Base-by-base conservation (phyloP, 768 basidiomycete species). In the Tephrocybe sp. region DNA sequence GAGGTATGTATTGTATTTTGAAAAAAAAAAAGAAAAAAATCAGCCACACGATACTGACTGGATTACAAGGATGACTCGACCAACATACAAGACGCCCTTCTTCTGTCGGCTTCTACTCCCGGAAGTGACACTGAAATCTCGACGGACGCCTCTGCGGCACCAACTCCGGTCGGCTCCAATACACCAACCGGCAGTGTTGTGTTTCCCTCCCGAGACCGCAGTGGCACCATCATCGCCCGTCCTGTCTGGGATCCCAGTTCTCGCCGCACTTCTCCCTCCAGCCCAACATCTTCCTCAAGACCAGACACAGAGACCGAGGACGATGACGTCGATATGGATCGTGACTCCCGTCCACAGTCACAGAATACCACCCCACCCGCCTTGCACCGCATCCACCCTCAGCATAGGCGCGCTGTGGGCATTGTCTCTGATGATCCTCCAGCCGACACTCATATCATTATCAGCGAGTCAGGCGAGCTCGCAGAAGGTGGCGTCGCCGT, bases 221-320 rank as follows among this genome's bases (percentile, higher is more conserved):
- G 86, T 54, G 87, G 87, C 9, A 91, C 88, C 1, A 75, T 90
- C 54, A 80, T 89, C 49, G 87, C 78, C 13, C 80, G 85, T 13
- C 76, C 82, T 0, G 62, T 76, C 20, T 86, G 84, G 84, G 83
- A 85, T 57, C n/a, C n/a, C n/a, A n/a, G n/a, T n/a, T n/a, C n/a
- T n/a, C 71, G 17, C 1, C 39, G 23, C 23, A 66, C 19, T 58
- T 55, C 20, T 57, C 61, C 38, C 30, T 22, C 39, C 16, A 33
- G 26, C 26, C 26, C 26, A 26, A 26, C 26, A 3, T 26, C 26
- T 4, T 26, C 26, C 4, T 26, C 26, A 26, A 3, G 85, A 11
- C 75, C 84, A 0, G 85, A 87, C 51, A 85, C 87, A 0, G 89
- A 91, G 68, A 85, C 87, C 0, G 89, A 94, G 63, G 87, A 87